Evolutionary conservation across 805 yeast species (phyloP), one percentile per base, ranked within the genome.

Genomic region (Metschnikowia continentalis): DNA sequence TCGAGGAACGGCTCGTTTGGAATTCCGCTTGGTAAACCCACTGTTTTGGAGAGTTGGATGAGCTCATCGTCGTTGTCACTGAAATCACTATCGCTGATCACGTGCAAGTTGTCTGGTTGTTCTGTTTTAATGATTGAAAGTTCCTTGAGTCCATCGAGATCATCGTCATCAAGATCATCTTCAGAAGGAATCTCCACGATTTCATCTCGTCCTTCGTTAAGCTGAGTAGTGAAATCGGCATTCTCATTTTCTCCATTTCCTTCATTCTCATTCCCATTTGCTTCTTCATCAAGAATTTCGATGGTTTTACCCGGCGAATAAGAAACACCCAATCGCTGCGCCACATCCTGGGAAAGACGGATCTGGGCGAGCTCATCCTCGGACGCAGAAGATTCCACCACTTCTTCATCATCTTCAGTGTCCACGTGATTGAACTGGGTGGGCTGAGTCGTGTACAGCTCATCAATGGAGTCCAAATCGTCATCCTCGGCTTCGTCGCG

Each of bases 1-100:
- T 70, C 61, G 1, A 94, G 78, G 86, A 96, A 92, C 11, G 49
- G 39, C 30, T 42, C 49, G n/a, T 20, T 33, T 15, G 41, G 13
- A 3, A 38, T 8, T 22, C 20, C 30, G 13, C 17, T 33, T 32
- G 32, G 46, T 23, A 10, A 2, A 10, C 46, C 46, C 19, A 50
- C 56, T 7, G 44, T 41, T 17, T 52, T 54, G 17, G 61, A 48
- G 8, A 57, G 50, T 45, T 55, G 49, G 32, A 59, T 42, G 30
- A 59, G 36, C 35, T 63, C 71, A 46, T 71, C 74, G 49, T 70
- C 75, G 33, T 64, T 64, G 46, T 69, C 74, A 44, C 70, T 62
- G 46, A 69, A 64, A 38, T 63, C 63, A 33, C 55, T 53, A 11
- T 58, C 61, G 41, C 51, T 51, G 17, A 53, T 35, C 14, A 40